Conservation (phyloP, 2,329 filamentous ascomycete genomes). For the Camillea tinctor region DNA sequence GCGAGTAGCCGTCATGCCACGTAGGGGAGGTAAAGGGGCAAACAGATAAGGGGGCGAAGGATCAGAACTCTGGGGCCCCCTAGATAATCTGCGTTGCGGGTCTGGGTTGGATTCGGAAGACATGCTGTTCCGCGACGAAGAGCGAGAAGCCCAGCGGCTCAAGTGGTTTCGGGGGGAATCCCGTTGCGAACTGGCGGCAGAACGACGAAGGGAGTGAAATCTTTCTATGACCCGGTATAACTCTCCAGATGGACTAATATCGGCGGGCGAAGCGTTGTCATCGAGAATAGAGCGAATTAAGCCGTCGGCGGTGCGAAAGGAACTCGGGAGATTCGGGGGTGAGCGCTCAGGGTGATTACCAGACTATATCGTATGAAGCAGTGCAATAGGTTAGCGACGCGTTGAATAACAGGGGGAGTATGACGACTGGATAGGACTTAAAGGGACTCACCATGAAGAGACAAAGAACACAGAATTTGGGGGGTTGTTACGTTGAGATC, state of each 20-base stretch:
- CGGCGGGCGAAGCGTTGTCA: slow-evolving; percentile 34
- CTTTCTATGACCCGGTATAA: slow-evolving; percentile 43
- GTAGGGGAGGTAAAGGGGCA: slow-evolving; percentile 36
- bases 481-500: slow-evolving; percentile 4
- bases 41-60: slow-evolving; percentile 23
- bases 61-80: slow-evolving; percentile 32
- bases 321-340: slow-evolving; percentile 21
- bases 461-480: slow-evolving; percentile 25
- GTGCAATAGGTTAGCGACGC: slow-evolving; percentile 2
- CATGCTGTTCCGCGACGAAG: slow-evolving; percentile 31
- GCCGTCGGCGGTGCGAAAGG: slow-evolving; percentile 32
- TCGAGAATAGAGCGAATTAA: slow-evolving; percentile 40
- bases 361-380: slow-evolving; percentile 25
- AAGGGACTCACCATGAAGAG: slow-evolving; percentile 32
- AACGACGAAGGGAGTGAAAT: slow-evolving; percentile 33
- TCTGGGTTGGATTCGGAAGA: slow-evolving; percentile 36
- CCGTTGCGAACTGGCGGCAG: slow-evolving; percentile 20
- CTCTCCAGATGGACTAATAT: slow-evolving; percentile 43
- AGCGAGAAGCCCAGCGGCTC: slow-evolving; percentile 25
- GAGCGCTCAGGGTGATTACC: slow-evolving; percentile 28
- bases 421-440: neutral
- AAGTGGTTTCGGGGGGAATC: slow-evolving; percentile 23
- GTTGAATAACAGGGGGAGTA: neutral
- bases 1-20: slow-evolving; percentile 33
- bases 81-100: slow-evolving; percentile 36